A percentile compares a stretch with the other conserved stretches of the same genome.
Conservation (phyloP, 306 rosid species). For the Cicer cuneatum region DNA sequence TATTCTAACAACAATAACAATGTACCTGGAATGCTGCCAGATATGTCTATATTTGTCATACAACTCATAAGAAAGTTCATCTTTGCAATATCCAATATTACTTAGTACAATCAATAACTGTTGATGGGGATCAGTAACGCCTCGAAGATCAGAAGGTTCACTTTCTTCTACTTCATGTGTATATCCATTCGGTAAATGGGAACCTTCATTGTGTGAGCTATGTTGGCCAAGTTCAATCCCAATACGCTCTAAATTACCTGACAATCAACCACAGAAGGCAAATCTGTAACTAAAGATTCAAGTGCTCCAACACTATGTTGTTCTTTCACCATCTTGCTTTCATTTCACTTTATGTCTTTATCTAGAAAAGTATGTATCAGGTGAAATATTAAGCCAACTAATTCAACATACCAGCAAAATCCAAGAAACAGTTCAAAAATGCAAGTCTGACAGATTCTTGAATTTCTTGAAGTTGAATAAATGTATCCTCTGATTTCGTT, state of each 20-base stretch:
- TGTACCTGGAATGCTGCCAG: conserved; percentile 87
- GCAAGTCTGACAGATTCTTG: conserved; percentile 98
- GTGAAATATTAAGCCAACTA: conserved; percentile 37
- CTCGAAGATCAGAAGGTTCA: conserved; percentile 55
- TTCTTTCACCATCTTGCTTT: conserved; percentile 27
- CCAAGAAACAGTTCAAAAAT: conserved; percentile 89
- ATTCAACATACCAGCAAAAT: conserved; percentile 87
- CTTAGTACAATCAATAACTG: conserved; percentile 81
- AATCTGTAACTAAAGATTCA: conserved; percentile 39
- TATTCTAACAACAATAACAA: neutral
- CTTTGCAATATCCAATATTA: conserved; percentile 96
- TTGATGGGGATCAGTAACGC: conserved; percentile 75
- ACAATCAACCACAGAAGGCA: conserved; percentile 42
- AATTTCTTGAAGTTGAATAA: conserved; percentile 82
- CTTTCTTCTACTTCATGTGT: conserved; percentile 64
- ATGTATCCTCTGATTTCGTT: conserved; percentile 83
- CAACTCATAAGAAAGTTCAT: conserved; percentile 85
- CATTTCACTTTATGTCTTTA: conserved; percentile 15
- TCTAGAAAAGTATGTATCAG: conserved; percentile 19
- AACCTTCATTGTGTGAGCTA: conserved; percentile 61
- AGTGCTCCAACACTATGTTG: conserved; percentile 22
- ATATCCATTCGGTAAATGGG: conserved; percentile 75
- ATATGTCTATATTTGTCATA: conserved; percentile 80
- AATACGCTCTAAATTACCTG: conserved; percentile 84
- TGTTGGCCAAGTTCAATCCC: conserved; percentile 72